Percentiles rank a stretch among this genome's conserved stretches.
phyloP scores from a whole-genome alignment of 2,329 filamentous ascomycete genomes.

The Pestalotiopsis sp. region DNA sequence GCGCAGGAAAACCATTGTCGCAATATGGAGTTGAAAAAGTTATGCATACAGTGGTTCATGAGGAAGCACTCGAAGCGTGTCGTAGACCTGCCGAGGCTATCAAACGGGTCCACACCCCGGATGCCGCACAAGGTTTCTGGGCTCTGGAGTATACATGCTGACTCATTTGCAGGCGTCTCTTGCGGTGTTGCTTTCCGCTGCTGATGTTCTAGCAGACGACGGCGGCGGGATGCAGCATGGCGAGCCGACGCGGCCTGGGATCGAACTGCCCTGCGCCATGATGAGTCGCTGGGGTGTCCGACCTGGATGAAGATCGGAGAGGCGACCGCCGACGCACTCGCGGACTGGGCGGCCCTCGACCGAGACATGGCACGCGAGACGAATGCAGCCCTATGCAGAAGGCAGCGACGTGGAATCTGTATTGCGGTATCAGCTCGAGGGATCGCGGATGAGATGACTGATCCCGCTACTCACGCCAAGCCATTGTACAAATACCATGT shows the following conservation, averaged over 20 bases:
- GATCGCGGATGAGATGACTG: not conserved
- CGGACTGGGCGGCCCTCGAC: no score
- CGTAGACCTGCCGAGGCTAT: not conserved
- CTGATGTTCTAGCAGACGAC: not conserved
- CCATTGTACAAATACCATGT: conserved; percentile 3
- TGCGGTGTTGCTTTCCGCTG: not conserved
- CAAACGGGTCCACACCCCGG: not conserved
- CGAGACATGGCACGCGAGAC: not conserved
- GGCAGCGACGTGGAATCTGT: not conserved
- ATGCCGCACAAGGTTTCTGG: not conserved
- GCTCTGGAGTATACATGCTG: not conserved
- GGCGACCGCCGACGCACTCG: not conserved
- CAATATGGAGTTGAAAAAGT: not conserved
- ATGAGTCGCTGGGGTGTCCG: not conserved
- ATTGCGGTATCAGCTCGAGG: not conserved
- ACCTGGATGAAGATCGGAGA: not conserved
- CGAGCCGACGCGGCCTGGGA: not conserved
- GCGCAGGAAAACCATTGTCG: not conserved
- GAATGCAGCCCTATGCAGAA: not conserved
- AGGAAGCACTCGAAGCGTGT: conserved; percentile 1
- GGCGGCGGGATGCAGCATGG: not conserved
- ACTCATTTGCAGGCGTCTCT: not conserved
- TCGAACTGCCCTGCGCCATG: conserved; percentile 1
- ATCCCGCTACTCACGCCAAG: not conserved
- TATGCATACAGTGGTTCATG: not conserved